A percentile compares a stretch with the other conserved stretches of the same genome.
These are phyloP conservation scores for Penicillium rolfsii DNA, from an alignment of 2,329 filamentous ascomycete genomes.

Conservation along the genomic window DNA sequence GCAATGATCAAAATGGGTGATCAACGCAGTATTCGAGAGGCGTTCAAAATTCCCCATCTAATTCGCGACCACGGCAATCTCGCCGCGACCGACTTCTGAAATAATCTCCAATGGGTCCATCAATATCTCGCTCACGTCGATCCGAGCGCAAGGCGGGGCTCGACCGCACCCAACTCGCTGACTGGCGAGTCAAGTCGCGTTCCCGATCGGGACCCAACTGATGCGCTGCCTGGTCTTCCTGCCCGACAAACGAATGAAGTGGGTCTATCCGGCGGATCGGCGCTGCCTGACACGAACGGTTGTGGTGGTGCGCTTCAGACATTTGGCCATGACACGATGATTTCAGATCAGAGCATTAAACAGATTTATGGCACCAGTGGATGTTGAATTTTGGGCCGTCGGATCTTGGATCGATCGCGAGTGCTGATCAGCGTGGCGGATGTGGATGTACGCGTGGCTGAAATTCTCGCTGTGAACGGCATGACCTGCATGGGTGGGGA, in stretches of 20 bases:
- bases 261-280: background rate
- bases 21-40: constrained; percentile 32
- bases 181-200: background rate
- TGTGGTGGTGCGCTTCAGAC: background rate
- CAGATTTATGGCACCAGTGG: constrained; percentile 22
- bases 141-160: background rate
- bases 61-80: too few relatives aligned
- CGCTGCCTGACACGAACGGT: constrained; percentile 11
- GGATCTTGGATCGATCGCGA: constrained; percentile 19
- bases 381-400: constrained; percentile 23
- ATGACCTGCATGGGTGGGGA: constrained; percentile 8
- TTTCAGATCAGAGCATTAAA: constrained; percentile 26
- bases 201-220: background rate
- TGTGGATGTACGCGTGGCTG: constrained; percentile 24
- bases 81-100: constrained; percentile 35
- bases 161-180: background rate
- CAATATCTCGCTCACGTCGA: constrained; percentile 1
- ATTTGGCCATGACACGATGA: constrained; percentile 19
- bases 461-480: constrained; percentile 24
- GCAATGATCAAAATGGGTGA: too few relatives aligned
- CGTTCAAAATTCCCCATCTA: constrained; percentile 32
- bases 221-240: background rate
- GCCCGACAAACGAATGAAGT: background rate
- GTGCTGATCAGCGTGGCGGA: constrained; percentile 20
- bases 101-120: constrained; percentile 29